A percentile compares a stretch with the other conserved stretches of the same genome.
Conservation (phyloP, 164 flowering plant genomes). For the Chimonanthus salicifolius region DNA sequence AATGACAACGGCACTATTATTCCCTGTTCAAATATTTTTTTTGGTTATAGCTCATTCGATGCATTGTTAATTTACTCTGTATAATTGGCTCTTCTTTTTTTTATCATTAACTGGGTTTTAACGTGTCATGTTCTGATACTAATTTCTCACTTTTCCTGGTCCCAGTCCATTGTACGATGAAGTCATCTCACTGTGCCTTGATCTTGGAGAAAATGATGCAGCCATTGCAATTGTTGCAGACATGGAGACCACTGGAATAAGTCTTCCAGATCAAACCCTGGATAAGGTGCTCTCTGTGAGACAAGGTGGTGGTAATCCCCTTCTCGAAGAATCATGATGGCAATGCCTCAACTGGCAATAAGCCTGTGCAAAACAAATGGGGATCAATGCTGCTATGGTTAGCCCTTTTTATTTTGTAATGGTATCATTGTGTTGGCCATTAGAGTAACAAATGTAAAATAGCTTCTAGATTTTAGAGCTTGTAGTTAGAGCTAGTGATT, state of each 20-base stretch:
- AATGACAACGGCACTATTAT: too few relatives aligned
- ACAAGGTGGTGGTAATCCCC: conserved; percentile 19
- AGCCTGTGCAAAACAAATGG: neutral
- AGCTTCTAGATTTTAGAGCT: too few relatives aligned
- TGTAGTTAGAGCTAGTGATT: too few relatives aligned
- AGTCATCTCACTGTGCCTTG: conserved; percentile 71
- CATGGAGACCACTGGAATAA: conserved; percentile 78
- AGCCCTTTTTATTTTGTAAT: too few relatives aligned
- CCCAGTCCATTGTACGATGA: conserved; percentile 91
- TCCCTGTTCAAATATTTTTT: too few relatives aligned
- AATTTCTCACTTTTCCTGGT: neutral
- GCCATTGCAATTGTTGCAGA: conserved; percentile 92
- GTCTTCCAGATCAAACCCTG: conserved; percentile 63
- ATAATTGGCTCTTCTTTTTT: neutral
- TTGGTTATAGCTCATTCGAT: too few relatives aligned
- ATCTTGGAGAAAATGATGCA: conserved; percentile 86
- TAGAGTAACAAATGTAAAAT: too few relatives aligned
- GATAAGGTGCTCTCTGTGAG: conserved; percentile 80
- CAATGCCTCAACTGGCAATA: neutral
- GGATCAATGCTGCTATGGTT: too few relatives aligned
- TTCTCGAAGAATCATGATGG: conserved; percentile 2
- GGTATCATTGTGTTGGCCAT: too few relatives aligned
- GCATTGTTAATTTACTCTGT: neutral
- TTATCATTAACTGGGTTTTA: neutral
- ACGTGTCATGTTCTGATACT: neutral